Base-by-base conservation (phyloP, 441 rosid genomes). In the Gossypium gossypioides region DNA sequence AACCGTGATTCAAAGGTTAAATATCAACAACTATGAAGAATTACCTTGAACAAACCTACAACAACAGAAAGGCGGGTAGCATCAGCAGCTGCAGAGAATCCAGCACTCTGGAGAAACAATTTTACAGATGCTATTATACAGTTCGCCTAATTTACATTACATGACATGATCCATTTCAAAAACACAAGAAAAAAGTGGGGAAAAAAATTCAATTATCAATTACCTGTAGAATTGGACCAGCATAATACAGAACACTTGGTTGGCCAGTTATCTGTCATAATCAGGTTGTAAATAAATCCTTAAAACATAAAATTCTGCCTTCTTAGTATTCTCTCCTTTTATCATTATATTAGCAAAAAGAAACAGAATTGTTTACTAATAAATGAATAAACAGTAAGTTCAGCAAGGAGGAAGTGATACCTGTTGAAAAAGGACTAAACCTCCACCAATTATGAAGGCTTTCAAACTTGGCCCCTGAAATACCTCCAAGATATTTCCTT, bases 211-310 rank as follows among this genome's bases (percentile, higher is more conserved):
- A 29, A 16, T 50, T 9, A 52, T 40, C 37, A 21, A 19, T 83
- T 83, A 94, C 99, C 97, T 94, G 99, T 81, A 94, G 94, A 83
- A 94, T 94, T 29, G 96, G 78, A 77, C 99, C 99, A 6, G 99
- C 99, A 68, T 94, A 92, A 66, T 94, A 94, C 65, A 94, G 84
- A 76, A 94, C 97, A 81, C 99, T 92, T 18, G 99, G 99, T 81
- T 94, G 99, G 63, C 99, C 99, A 63, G 99, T 94, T 83, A 94
- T 90, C 99, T 94, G 86, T 75, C 77, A 82, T 46, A 55, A 76
- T 69, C 75, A 76, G 46, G 72, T 46, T 25, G 48, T 46, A 16
- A 58, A 73, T 71, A 72, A 79, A 77, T 50, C 52, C 58, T 71
- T 15, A 42, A 27, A 66, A 68, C 44, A 63, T 66, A 19, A 76